Evolutionary conservation across 805 yeast species (phyloP).

Genomic region (Candida loeiensis): DNA sequence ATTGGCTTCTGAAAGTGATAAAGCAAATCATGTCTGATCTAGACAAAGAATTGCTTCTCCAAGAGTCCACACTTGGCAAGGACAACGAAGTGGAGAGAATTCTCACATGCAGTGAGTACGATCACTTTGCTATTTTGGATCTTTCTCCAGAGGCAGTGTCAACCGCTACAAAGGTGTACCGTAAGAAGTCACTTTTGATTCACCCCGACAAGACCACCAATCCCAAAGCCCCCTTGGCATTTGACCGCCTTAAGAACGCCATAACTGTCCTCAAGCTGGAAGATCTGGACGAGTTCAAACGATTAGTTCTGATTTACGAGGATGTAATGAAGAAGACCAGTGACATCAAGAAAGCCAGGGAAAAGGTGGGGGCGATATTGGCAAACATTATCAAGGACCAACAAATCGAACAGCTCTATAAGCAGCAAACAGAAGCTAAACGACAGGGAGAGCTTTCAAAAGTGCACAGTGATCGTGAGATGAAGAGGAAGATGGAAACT

Average conservation of each 20-base stretch:
- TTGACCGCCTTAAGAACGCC: conserved; percentile 56
- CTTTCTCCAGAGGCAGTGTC: conserved; percentile 21
- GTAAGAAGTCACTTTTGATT: conserved; percentile 58
- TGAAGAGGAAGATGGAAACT: conserved; percentile 39
- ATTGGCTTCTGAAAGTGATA: not conserved
- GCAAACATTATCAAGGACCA: conserved; percentile 32
- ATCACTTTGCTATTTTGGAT: conserved; percentile 54
- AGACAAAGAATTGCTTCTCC: conserved; percentile 9
- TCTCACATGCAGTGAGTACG: conserved; percentile 44
- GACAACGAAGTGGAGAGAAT: conserved; percentile 58
- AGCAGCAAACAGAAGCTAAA: conserved; percentile 28
- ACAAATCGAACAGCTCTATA: conserved; percentile 23
- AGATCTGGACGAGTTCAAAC: conserved; percentile 15
- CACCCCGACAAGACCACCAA: conserved; percentile 67
- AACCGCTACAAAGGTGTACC: conserved; percentile 35
- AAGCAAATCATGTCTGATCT: conserved; percentile 3
- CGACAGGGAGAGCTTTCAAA: conserved; percentile 25
- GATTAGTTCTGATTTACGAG: conserved; percentile 29
- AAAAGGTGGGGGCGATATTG: conserved; percentile 42
- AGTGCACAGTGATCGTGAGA: conserved; percentile 38
- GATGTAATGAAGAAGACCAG: conserved; percentile 13
- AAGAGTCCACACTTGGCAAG: conserved; percentile 29
- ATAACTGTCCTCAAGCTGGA: conserved; percentile 27
- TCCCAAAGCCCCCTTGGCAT: conserved; percentile 59
- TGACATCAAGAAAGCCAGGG: conserved; percentile 17